Evolutionary conservation across 176 grass and related monocot species (phyloP), one percentile per base, ranked within the genome.

Genomic region (Aegilops longissima): DNA sequence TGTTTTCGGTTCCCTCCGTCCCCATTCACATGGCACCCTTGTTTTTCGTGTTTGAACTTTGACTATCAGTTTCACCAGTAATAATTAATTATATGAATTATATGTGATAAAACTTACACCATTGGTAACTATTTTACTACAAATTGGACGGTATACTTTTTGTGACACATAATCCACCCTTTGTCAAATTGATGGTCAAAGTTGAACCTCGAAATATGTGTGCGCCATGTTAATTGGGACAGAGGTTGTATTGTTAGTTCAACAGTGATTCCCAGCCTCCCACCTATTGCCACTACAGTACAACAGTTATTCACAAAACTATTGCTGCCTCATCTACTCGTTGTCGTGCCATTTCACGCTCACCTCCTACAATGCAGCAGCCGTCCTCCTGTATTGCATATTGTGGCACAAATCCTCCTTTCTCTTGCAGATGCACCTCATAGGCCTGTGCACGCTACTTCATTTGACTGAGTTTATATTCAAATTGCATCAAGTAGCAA

Each of bases 231-330:
- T 18, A 54, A 54, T 18, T 54, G 16, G 51, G 51, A 54, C 45
- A 47, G 45, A 47, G 45, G 45, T 47, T 13, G 45, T 70, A 38
- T 70, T 70, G 33, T 9, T 70, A 70, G 34, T 39, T 9, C 18
- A 71, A 73, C 36, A 73, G 38, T 73, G 21, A 42, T 73, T 23
- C 39, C 39, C 40, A 74, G 71, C 40, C 71, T 12, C 36, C 38
- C 45, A 49, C 23, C 11, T n/a, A 12, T 73, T 73, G 42, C 39
- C 38, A 73, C 70, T 44, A 24, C 21, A 24, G 34, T n/a, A 11
- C 70, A 72, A 73, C 70, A 45, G 70, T 73, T n/a, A 45, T 45
- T n/a, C 39, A 45, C 70, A 73, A 45, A 27, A 73, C 38, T n/a
- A 42, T 73, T 45, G 70, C n/a, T 73, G 70, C 70, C 23, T 16